These are phyloP conservation scores for Fusarium aywerte DNA, from an alignment of 2,329 filamentous ascomycete genomes.

Conservation along the genomic window DNA sequence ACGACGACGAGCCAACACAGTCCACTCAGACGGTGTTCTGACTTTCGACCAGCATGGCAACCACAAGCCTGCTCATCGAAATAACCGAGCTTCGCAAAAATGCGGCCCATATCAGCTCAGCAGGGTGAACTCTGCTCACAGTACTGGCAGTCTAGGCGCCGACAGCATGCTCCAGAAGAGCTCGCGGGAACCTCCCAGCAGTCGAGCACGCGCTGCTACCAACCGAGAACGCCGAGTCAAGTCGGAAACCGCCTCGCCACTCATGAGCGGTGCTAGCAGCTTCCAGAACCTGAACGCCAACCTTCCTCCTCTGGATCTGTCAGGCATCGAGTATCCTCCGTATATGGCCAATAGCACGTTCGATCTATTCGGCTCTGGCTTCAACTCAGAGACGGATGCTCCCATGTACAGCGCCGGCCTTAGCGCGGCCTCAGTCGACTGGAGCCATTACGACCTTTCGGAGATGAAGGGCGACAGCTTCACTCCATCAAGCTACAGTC, in stretches of 20 bases:
- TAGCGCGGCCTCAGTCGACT: slow-evolving; percentile 62
- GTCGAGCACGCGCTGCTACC: slow-evolving; percentile 52
- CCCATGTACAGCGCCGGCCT: slow-evolving; percentile 72
- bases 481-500: slow-evolving; percentile 65
- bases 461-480: slow-evolving; percentile 61
- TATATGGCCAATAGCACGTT: slow-evolving; percentile 60
- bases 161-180: slow-evolving; percentile 56
- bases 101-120: slow-evolving; percentile 70
- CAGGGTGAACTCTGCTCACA: slow-evolving; percentile 67
- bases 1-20: slow-evolving; percentile 69
- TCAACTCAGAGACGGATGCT: slow-evolving; percentile 62
- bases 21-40: slow-evolving; percentile 68
- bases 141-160: slow-evolving; percentile 60
- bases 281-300: slow-evolving; percentile 64
- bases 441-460: slow-evolving; percentile 60
- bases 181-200: slow-evolving; percentile 50
- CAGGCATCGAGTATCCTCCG: slow-evolving; percentile 63
- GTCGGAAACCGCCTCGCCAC: slow-evolving; percentile 70
- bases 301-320: slow-evolving; percentile 68
- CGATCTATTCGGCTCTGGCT: slow-evolving; percentile 63
- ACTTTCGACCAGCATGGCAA: slow-evolving; percentile 72
- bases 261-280: slow-evolving; percentile 60
- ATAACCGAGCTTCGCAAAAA: slow-evolving; percentile 69
- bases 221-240: slow-evolving; percentile 65
- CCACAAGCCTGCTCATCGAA: slow-evolving; percentile 71